Conservation (phyloP, 163 green algal species). For the Chlorella variabilis region DNA sequence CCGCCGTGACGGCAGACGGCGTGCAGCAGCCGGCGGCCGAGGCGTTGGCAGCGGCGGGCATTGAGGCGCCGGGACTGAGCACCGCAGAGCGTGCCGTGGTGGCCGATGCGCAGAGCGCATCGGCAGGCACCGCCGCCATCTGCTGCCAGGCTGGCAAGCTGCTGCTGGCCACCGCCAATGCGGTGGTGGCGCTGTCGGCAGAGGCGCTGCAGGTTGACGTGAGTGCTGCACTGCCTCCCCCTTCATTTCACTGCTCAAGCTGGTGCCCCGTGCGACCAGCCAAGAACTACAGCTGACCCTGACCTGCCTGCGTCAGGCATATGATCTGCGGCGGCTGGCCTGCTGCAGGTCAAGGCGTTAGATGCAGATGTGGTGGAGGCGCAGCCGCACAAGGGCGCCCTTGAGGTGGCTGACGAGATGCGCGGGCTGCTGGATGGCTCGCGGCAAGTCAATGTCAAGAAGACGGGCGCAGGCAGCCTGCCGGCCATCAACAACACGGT, state of each 20-base stretch:
- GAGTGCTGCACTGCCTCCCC: neutral
- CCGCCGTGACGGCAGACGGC: neutral
- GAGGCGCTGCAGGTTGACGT: conserved; percentile 66
- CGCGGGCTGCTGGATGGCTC: conserved; percentile 70
- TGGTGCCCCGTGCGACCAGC: too few relatives aligned
- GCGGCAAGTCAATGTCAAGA: conserved; percentile 56
- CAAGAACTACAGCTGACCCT: too few relatives aligned
- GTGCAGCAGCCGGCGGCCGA: neutral
- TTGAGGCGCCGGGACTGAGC: conserved; percentile 56
- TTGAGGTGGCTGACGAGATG: conserved; percentile 68
- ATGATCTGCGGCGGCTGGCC: neutral
- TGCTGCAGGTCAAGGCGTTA: conserved; percentile 55
- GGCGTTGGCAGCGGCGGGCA: conserved; percentile 28
- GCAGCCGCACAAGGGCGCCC: conserved; percentile 62
- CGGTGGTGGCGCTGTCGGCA: conserved; percentile 67
- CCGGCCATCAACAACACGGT: conserved; percentile 28
- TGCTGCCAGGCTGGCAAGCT: conserved; percentile 51
- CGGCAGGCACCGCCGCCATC: conserved; percentile 67
- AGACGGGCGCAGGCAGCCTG: conserved; percentile 41
- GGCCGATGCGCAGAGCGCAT: conserved; percentile 48
- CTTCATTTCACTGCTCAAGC: too few relatives aligned
- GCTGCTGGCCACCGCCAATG: conserved; percentile 59
- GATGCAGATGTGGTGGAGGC: conserved; percentile 70
- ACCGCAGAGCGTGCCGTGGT: conserved; percentile 65
- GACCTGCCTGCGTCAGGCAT: too few relatives aligned